Evolutionary conservation across 805 yeast species (phyloP).

Genomic region (Suhomyces sp.): DNA sequence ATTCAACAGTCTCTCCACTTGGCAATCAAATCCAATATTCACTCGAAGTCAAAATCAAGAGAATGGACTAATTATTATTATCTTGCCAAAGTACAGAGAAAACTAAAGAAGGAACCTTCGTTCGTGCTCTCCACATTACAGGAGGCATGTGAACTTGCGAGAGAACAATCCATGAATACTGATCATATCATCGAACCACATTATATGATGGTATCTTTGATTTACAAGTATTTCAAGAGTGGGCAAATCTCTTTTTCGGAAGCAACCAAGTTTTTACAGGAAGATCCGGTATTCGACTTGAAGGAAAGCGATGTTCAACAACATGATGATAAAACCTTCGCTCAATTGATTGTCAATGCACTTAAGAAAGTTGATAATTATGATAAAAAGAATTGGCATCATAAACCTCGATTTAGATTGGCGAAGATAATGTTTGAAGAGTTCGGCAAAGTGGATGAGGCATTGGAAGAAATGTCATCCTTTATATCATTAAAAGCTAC

Average conservation of each 20-base stretch:
- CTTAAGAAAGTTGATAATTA: constrained; percentile 47
- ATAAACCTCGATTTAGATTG: constrained; percentile 71
- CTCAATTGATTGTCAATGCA: constrained; percentile 40
- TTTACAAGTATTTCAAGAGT: constrained; percentile 53
- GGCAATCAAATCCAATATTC: constrained; percentile 47
- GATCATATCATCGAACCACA: constrained; percentile 78
- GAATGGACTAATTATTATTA: constrained; percentile 67
- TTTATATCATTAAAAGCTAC: constrained; percentile 66
- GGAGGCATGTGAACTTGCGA: constrained; percentile 46
- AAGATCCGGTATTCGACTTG: constrained; percentile 30
- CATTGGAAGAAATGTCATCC: constrained; percentile 61
- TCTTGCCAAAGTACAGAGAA: constrained; percentile 56
- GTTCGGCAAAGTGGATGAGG: constrained; percentile 49
- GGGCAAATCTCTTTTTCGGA: constrained; percentile 32
- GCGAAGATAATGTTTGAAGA: constrained; percentile 63
- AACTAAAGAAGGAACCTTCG: constrained; percentile 36
- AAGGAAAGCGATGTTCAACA: not conserved
- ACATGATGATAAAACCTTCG: constrained; percentile 27
- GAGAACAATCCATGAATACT: constrained; percentile 33
- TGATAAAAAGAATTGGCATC: constrained; percentile 92
- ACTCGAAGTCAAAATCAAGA: constrained; percentile 33
- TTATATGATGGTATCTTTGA: constrained; percentile 57
- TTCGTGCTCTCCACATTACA: constrained; percentile 42
- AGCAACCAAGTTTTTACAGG: constrained; percentile 42
- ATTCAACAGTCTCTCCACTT: constrained; percentile 45